A percentile compares a stretch with the other conserved stretches of the same genome.
phyloP scores from a whole-genome alignment of 176 grass and related monocot genomes.

The Oryza longistaminata region DNA sequence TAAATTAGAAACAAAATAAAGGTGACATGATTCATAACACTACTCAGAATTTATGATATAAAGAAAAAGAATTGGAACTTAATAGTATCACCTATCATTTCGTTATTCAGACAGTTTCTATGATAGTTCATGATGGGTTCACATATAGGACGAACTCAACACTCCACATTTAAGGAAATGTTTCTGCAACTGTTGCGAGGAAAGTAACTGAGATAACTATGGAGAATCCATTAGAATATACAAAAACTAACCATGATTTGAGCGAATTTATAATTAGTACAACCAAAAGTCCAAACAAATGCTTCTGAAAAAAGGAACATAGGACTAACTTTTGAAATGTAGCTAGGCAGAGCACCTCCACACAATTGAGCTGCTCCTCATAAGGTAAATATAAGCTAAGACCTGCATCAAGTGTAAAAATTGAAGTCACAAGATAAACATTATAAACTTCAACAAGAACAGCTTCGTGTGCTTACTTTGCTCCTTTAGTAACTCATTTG shows the following conservation, averaged over 20 bases:
- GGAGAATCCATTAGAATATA: neutral
- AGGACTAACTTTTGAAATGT: conserved; percentile 69
- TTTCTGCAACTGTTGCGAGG: neutral
- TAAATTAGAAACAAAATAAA: neutral
- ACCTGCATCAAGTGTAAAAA: conserved; percentile 50
- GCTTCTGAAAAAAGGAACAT: neutral
- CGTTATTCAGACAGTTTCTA: neutral
- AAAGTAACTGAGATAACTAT: neutral
- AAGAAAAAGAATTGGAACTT: neutral
- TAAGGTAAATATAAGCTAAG: conserved; percentile 70
- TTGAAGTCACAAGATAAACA: neutral
- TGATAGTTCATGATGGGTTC: conserved; percentile 8
- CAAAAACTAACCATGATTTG: conserved; percentile 2
- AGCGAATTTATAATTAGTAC: neutral
- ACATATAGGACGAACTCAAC: neutral
- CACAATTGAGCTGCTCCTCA: conserved; percentile 72
- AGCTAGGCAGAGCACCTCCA: conserved; percentile 76
- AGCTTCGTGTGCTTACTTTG: conserved; percentile 41
- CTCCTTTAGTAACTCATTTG: conserved; percentile 59
- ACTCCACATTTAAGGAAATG: neutral
- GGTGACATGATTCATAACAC: neutral
- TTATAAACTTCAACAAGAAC: neutral
- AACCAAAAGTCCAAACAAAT: neutral
- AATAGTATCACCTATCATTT: neutral
- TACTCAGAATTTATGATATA: neutral